Evolutionary conservation across 306 rosid genomes (phyloP), one percentile per base, ranked within the genome.

Genomic region (Inga oerstediana): DNA sequence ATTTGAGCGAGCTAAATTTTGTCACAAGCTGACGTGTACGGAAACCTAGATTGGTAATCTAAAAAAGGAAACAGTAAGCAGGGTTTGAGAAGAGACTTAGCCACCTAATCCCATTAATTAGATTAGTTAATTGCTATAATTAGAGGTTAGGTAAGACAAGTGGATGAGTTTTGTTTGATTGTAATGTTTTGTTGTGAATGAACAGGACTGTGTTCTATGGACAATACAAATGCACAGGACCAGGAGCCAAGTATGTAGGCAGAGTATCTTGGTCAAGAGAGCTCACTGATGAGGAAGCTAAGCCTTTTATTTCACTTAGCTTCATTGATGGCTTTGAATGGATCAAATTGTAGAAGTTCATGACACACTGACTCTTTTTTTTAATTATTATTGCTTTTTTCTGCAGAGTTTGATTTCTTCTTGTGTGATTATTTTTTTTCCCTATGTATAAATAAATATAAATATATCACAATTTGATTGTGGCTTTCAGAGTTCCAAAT

Each of bases 241-340:
- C 85, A 32, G 99, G 99, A 74, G 91, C 98, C 19, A 87, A 77
- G 52, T 94, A 72, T 89, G 98, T 97, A 30, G 99, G 99, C 43
- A 92, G 99, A 76, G 99, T 96, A 0, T 86, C 99, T 24, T 96
- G 99, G 99, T 90, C 98, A 12, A 90, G 97, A 86, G 99, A 94
- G 66, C 98, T 96, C 44, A 88, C 98, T 61, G 95, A 92, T 37
- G 97, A 91, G 64, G 97, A 96, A 87, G 98, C 98, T 86, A 86
- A 68, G 76, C 99, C 99, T 84, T 96, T 96, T 89, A 80, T 96
- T 76, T 89, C 99, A 27, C 98, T 96, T 79, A 72, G 58, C 78
- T 96, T 89, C 87, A 88, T 96, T 72, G 99, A 96, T 89, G 99
- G 99, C 3, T 85, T 88, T 58, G 98, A 96, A 83, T 96, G 99